Percentiles rank a stretch among this genome's conserved stretches.
These are phyloP conservation scores for Agaricus subrufescens DNA, from an alignment of 768 basidiomycete genomes.

Conservation along the genomic window DNA sequence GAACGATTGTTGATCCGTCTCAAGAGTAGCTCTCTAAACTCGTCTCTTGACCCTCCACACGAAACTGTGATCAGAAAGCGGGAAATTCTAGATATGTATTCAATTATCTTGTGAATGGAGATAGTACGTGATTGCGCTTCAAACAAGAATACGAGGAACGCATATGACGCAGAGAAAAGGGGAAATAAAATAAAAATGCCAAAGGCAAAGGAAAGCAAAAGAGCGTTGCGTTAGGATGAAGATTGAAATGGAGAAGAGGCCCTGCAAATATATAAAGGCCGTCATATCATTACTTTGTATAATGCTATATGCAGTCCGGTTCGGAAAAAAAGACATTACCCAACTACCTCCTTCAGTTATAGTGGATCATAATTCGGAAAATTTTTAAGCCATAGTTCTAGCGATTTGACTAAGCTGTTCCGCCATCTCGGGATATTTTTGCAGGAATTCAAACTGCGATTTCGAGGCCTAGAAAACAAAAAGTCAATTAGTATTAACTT, in stretches of 20 bases:
- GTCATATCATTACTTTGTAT: no score
- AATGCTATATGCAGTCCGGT: no score
- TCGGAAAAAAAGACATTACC: not conserved
- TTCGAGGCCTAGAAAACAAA: conserved; percentile 56
- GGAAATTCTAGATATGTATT: not conserved
- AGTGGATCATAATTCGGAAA: no score
- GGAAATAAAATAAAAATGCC: not conserved
- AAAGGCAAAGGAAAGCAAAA: no score
- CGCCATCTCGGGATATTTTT: conserved; percentile 83
- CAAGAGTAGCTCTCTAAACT: no score
- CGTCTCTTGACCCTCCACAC: not conserved
- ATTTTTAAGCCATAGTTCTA: conserved; percentile 17
- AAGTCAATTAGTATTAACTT: not conserved
- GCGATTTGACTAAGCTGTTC: conserved; percentile 50
- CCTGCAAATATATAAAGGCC: no score
- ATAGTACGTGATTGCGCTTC: not conserved
- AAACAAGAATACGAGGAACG: not conserved
- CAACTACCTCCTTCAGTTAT: no score
- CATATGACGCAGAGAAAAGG: not conserved
- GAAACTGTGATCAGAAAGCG: no score
- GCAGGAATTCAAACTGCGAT: conserved; percentile 79
- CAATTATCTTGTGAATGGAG: conserved; percentile 8
- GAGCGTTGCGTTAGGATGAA: no score
- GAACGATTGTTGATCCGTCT: no score
- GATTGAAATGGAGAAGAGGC: no score